phyloP scores from a whole-genome alignment of 179 eudicot genomes.

The Silene coronaria region DNA sequence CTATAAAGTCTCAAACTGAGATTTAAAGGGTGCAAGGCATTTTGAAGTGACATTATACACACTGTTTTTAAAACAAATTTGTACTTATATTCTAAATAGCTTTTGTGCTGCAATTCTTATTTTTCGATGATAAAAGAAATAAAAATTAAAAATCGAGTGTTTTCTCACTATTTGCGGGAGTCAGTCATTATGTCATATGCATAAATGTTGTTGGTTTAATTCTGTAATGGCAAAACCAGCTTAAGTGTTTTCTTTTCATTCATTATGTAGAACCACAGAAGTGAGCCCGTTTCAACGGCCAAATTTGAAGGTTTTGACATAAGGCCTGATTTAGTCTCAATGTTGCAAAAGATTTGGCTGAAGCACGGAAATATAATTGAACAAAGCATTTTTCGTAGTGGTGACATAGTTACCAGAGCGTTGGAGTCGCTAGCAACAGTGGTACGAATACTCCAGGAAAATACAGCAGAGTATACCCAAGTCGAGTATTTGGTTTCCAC shows the following conservation, averaged over 20 bases:
- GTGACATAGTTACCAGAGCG: conserved; percentile 7
- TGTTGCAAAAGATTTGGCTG: conserved; percentile 13
- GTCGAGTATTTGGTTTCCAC: conserved; percentile 2
- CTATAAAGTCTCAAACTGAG: no score
- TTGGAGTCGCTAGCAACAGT: conserved; percentile 16
- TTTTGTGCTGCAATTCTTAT: no score
- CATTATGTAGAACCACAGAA: neutral
- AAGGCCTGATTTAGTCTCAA: conserved; percentile 10
- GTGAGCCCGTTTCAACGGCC: neutral
- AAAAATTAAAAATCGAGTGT: no score
- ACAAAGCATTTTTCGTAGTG: conserved; percentile 2
- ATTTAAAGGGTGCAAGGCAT: no score
- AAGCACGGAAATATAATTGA: conserved; percentile 20
- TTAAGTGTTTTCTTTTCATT: neutral
- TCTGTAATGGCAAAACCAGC: no score
- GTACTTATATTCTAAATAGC: no score
- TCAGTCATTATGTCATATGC: no score
- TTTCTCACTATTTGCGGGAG: no score
- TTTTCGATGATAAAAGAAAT: no score
- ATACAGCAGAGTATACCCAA: neutral
- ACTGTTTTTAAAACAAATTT: no score
- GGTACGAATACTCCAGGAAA: conserved; percentile 5
- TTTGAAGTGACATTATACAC: no score
- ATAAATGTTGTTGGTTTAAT: no score
- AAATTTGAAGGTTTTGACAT: conserved; percentile 18